These are phyloP conservation scores for Sporobolomyces phaffii DNA, from an alignment of 768 basidiomycete genomes.

Conservation along the genomic window DNA sequence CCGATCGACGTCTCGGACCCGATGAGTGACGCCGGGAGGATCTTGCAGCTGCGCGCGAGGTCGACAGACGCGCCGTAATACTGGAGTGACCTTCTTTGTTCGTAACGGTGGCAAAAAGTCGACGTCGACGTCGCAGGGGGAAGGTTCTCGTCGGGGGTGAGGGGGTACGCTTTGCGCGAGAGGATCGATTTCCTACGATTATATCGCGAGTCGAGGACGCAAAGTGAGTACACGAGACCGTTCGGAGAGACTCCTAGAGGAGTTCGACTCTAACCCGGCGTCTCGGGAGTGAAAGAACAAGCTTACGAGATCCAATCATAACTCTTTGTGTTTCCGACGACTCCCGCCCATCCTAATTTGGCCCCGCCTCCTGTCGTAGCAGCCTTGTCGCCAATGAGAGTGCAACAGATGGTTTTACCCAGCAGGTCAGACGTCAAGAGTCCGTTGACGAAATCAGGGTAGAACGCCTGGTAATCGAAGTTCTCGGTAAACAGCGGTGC, in stretches of 20 bases:
- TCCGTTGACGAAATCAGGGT: conserved; percentile 88
- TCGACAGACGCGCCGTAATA: conserved; percentile 78
- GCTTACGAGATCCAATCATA: conserved; percentile 79
- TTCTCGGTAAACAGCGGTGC: conserved; percentile 97
- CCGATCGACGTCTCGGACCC: conserved; percentile 72
- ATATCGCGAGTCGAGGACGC: no score
- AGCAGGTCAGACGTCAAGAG: conserved; percentile 88
- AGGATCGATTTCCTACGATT: conserved; percentile 84
- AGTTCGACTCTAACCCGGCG: no score
- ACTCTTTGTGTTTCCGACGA: conserved; percentile 84
- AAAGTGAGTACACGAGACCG: no score
- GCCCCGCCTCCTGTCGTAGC: conserved; percentile 17
- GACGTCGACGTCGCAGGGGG: conserved; percentile 68
- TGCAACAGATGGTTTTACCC: conserved; percentile 89
- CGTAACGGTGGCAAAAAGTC: conserved; percentile 53
- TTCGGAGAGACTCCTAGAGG: no score
- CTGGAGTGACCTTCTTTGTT: conserved; percentile 78
- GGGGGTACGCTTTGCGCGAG: conserved; percentile 87
- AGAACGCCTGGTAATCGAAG: conserved; percentile 90
- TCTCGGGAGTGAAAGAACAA: no score
- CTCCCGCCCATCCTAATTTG: conserved; percentile 65
- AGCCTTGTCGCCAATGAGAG: conserved; percentile 58
- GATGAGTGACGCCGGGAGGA: conserved; percentile 75
- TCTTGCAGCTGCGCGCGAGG: conserved; percentile 77
- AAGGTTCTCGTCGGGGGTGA: conserved; percentile 90